Conservation (phyloP, 108 stramenopile species). For the Cyclotella distinguenda region DNA sequence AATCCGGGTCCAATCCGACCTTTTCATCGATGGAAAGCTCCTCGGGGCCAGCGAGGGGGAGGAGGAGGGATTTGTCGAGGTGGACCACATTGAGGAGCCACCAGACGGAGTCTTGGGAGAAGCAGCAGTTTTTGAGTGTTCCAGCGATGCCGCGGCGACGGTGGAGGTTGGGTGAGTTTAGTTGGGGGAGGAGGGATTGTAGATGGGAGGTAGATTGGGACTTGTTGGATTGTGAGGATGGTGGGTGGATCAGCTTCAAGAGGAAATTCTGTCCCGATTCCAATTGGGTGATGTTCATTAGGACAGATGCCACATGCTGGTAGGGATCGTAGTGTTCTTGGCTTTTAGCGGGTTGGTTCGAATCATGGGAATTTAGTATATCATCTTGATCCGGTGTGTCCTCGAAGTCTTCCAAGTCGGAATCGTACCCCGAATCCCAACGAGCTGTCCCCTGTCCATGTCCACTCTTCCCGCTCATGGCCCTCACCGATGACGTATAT, state of each 20-base stretch:
- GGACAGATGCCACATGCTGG: constrained; percentile 84
- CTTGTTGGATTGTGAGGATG: not conserved
- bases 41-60: constrained; percentile 84
- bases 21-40: constrained; percentile 85
- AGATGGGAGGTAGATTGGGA: constrained; percentile 46
- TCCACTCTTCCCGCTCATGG: not conserved
- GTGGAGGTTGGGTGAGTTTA: constrained; percentile 62
- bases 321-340: constrained; percentile 69
- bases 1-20: constrained; percentile 80
- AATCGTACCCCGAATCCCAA: constrained; percentile 34
- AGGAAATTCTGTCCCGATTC: constrained; percentile 76
- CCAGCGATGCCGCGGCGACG: constrained; percentile 84
- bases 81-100: constrained; percentile 79
- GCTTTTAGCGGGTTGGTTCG: constrained; percentile 16
- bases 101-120: constrained; percentile 78
- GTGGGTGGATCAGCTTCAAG: constrained; percentile 47
- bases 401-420: constrained; percentile 35
- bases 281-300: constrained; percentile 86
- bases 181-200: constrained; percentile 58
- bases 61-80: constrained; percentile 57
- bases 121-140: constrained; percentile 80
- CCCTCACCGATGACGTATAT: constrained; percentile 12
- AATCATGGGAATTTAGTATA: constrained; percentile 5
- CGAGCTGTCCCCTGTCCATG: not conserved
- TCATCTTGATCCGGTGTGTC: constrained; percentile 13